Percentiles rank a stretch among this genome's conserved stretches.
Evolutionary conservation across 805 yeast genomes (phyloP).

Genomic region (Saturnispora dispora): DNA sequence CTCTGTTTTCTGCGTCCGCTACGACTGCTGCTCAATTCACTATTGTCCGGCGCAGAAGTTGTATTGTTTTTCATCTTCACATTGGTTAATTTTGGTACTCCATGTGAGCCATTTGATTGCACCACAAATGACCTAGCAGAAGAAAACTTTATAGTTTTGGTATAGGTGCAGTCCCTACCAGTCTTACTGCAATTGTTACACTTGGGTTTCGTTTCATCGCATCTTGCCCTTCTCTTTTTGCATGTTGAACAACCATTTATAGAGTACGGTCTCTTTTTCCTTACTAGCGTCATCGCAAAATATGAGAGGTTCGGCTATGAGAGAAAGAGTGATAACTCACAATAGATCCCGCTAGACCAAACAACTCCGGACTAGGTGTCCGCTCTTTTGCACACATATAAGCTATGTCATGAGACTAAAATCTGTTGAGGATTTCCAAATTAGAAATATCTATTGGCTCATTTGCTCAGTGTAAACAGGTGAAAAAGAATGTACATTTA

Average conservation of each 20-base stretch:
- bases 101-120: background rate
- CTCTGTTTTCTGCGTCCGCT: background rate
- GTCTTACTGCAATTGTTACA: constrained; percentile 35
- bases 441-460: background rate
- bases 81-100: background rate
- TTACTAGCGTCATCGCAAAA: constrained; percentile 3
- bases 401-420: background rate
- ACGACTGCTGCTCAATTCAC: background rate
- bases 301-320: background rate
- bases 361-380: background rate
- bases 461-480: constrained; percentile 1
- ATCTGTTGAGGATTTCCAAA: background rate
- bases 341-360: background rate
- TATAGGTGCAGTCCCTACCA: constrained; percentile 31
- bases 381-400: background rate
- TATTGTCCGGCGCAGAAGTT: background rate
- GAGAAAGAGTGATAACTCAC: background rate
- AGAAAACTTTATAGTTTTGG: constrained; percentile 27
- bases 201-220: constrained; percentile 32
- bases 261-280: constrained; percentile 34
- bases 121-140: constrained; percentile 24
- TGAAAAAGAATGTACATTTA: background rate
- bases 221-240: constrained; percentile 35
- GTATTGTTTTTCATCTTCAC: background rate
- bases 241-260: constrained; percentile 39